Conservation (phyloP, 2,329 filamentous ascomycete genomes). For the Periconia sp. region DNA sequence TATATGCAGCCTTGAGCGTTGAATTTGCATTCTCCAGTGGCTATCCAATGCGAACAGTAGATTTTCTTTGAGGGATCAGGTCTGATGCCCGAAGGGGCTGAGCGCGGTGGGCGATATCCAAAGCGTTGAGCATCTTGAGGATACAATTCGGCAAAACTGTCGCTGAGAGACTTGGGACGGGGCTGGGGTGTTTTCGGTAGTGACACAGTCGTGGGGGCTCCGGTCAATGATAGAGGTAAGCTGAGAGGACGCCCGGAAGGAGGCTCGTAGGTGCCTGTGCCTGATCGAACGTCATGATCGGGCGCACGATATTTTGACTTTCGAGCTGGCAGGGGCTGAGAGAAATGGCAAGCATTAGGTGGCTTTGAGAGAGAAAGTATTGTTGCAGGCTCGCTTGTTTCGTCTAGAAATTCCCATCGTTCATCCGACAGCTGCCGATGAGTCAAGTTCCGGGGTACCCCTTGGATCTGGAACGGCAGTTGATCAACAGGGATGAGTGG, state of each 20-base stretch:
- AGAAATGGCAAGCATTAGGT: neutral
- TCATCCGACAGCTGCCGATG: slow-evolving; percentile 25
- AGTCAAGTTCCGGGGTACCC: slow-evolving; percentile 38
- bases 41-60: slow-evolving; percentile 89
- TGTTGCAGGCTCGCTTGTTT: slow-evolving; percentile 13
- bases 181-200: neutral
- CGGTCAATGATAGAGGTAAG: no score
- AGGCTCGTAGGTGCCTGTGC: neutral
- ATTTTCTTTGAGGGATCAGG: slow-evolving; percentile 61
- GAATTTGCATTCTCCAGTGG: slow-evolving; percentile 81
- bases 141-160: slow-evolving; percentile 31
- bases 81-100: slow-evolving; percentile 41
- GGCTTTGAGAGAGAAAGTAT: slow-evolving; percentile 7
- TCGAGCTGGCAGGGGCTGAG: neutral
- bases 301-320: slow-evolving; percentile 17
- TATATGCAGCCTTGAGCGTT: slow-evolving; percentile 83
- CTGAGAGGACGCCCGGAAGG: neutral
- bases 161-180: slow-evolving; percentile 10
- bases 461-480: slow-evolving; percentile 44
- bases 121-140: slow-evolving; percentile 27
- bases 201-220: no score
- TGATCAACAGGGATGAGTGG: slow-evolving; percentile 49
- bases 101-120: slow-evolving; percentile 18
- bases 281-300: slow-evolving; percentile 15
- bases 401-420: slow-evolving; percentile 26